phyloP scores from a whole-genome alignment of 1,284 basidiomycete species.

The Boletellus deceptivus region DNA sequence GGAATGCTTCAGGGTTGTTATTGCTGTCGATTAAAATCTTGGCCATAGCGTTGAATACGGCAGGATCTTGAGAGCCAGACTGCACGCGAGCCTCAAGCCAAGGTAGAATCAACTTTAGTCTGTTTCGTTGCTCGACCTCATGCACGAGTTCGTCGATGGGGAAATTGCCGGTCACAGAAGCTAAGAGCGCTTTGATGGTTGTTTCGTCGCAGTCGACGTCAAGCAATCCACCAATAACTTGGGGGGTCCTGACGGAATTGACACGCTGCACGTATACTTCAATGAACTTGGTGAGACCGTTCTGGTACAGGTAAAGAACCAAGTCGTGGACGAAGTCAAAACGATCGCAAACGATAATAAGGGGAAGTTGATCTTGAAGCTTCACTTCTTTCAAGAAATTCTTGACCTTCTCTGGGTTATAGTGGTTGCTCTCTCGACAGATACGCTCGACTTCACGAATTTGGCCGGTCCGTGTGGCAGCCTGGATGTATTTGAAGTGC shows the following conservation, averaged over 20 bases:
- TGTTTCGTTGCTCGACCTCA: constrained; percentile 95
- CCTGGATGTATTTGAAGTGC: constrained; percentile 99
- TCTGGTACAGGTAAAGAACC: constrained; percentile 98
- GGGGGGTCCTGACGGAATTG: constrained; percentile 97
- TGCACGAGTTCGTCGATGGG: constrained; percentile 97
- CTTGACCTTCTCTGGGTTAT: constrained; percentile 99
- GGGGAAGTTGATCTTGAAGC: constrained; percentile 92
- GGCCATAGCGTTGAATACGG: constrained; percentile 95
- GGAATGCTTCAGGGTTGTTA: constrained; percentile 95
- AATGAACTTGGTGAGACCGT: constrained; percentile 95
- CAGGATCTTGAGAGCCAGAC: constrained; percentile 87
- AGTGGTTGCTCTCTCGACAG: constrained; percentile 95
- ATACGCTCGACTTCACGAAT: constrained; percentile 99
- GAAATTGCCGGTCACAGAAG: constrained; percentile 96
- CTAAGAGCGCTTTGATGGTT: constrained; percentile 92
- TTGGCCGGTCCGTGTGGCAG: constrained; percentile 96
- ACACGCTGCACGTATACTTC: constrained; percentile 99
- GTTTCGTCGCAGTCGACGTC: constrained; percentile 98
- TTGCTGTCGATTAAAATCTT: constrained; percentile 99
- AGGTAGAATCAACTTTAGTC: constrained; percentile 94
- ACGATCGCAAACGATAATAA: constrained; percentile 99
- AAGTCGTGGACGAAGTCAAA: constrained; percentile 99
- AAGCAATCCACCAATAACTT: constrained; percentile 94
- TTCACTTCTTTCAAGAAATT: constrained; percentile 99
- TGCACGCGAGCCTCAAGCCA: constrained; percentile 96